phyloP scores from a whole-genome alignment of 2,329 filamentous ascomycete species.

The Fusarium musae region DNA sequence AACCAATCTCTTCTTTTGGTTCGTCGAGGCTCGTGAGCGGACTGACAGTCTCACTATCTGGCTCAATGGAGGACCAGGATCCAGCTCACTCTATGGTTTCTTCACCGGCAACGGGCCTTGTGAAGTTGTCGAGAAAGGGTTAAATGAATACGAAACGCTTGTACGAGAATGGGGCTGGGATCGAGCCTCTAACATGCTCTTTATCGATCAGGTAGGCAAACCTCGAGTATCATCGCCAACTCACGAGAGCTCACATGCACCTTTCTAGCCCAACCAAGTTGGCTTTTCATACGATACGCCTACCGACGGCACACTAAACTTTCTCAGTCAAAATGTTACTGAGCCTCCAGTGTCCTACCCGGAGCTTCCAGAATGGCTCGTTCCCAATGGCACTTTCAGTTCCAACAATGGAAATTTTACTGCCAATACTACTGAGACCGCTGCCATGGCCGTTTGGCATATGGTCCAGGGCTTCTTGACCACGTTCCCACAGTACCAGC shows the following conservation, averaged over 20 bases:
- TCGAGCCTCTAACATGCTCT: slow-evolving; percentile 63
- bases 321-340: slow-evolving; percentile 54
- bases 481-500: slow-evolving; percentile 68
- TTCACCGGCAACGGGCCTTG: slow-evolving; percentile 70
- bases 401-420: slow-evolving; percentile 61
- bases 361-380: slow-evolving; percentile 46
- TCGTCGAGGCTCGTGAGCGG: slow-evolving; percentile 57
- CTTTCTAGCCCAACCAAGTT: slow-evolving; percentile 73
- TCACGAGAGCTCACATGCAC: slow-evolving; percentile 14
- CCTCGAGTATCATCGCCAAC: neutral
- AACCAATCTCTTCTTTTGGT: slow-evolving; percentile 65
- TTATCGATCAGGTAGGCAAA: slow-evolving; percentile 63
- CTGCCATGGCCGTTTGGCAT: slow-evolving; percentile 72
- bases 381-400: slow-evolving; percentile 74
- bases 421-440: slow-evolving; percentile 65
- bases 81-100: slow-evolving; percentile 72
- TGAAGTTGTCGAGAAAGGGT: slow-evolving; percentile 59
- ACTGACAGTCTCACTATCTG: slow-evolving; percentile 65
- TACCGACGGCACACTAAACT: slow-evolving; percentile 68
- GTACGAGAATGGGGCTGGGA: slow-evolving; percentile 75
- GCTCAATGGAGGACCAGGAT: slow-evolving; percentile 75
- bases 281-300: slow-evolving; percentile 74
- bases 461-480: slow-evolving; percentile 70
- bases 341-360: slow-evolving; percentile 39
- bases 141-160: slow-evolving; percentile 63